Percentiles rank a stretch among this genome's conserved stretches.
Conservation (phyloP, 2,329 filamentous ascomycete genomes). For the Phaeosphaeria sp. region DNA sequence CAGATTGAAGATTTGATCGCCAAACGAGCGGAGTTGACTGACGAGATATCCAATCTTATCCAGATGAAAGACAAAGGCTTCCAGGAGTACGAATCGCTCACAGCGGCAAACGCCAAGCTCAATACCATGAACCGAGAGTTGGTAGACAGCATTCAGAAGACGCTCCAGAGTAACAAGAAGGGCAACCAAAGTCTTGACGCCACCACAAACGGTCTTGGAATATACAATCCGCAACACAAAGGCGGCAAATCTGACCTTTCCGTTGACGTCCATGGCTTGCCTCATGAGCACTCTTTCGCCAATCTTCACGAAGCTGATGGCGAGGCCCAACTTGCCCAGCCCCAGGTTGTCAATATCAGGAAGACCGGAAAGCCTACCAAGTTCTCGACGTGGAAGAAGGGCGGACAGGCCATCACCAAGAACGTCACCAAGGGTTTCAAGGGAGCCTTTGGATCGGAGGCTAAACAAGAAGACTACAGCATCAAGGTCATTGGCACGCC, state of each 20-base stretch:
- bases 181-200: conserved; percentile 56
- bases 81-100: conserved; percentile 93
- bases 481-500: conserved; percentile 57
- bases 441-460: conserved; percentile 75
- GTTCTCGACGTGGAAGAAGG: conserved; percentile 99
- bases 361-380: conserved; percentile 89
- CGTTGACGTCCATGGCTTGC: conserved; percentile 49
- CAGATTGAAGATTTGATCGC: conserved; percentile 90
- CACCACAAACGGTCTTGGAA: conserved; percentile 66
- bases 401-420: conserved; percentile 90
- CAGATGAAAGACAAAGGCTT: conserved; percentile 91
- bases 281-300: conserved; percentile 48
- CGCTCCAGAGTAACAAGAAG: conserved; percentile 78
- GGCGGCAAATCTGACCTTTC: conserved; percentile 48
- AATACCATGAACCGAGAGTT: conserved; percentile 95
- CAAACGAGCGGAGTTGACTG: conserved; percentile 80
- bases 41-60: conserved; percentile 82
- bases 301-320: conserved; percentile 67
- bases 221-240: conserved; percentile 56
- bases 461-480: conserved; percentile 62
- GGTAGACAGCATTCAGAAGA: conserved; percentile 90
- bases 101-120: conserved; percentile 91
- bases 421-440: conserved; percentile 94
- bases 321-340: conserved; percentile 69
- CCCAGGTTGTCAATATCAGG: conserved; percentile 93